Evolutionary conservation across 305 asterid species (phyloP).

Genomic region (Salvia sclarea): DNA sequence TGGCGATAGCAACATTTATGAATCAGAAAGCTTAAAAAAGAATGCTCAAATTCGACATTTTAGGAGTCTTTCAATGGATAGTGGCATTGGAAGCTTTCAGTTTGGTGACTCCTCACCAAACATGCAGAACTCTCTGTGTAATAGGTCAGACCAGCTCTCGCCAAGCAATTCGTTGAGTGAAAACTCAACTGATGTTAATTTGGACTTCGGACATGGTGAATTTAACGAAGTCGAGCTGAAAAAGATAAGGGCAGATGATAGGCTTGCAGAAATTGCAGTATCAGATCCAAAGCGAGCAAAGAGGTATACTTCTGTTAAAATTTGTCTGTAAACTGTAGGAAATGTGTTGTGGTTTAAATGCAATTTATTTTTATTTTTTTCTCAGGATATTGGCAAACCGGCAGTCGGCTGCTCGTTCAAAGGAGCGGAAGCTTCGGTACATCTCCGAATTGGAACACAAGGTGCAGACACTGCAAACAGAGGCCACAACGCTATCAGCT

Average conservation of each 20-base stretch:
- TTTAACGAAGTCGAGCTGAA: slow-evolving; percentile 72
- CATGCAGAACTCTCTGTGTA: slow-evolving; percentile 36
- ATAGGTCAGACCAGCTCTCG: slow-evolving; percentile 48
- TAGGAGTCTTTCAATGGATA: slow-evolving; percentile 89
- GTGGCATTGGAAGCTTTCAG: slow-evolving; percentile 61
- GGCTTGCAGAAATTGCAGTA: slow-evolving; percentile 73
- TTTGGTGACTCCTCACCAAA: slow-evolving; percentile 56
- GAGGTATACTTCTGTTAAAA: slow-evolving; percentile 44
- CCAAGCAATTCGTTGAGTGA: slow-evolving; percentile 61
- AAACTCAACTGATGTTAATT: slow-evolving; percentile 39
- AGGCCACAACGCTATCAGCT: slow-evolving; percentile 70
- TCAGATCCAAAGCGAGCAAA: slow-evolving; percentile 86
- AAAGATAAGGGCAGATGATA: slow-evolving; percentile 80
- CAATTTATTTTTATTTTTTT: not conserved
- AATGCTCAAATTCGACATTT: slow-evolving; percentile 53
- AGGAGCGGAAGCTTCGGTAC: slow-evolving; percentile 85
- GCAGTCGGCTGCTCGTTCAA: slow-evolving; percentile 96
- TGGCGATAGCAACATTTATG: slow-evolving; percentile 39
- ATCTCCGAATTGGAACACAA: slow-evolving; percentile 91
- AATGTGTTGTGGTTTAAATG: not conserved
- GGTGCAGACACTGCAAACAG: slow-evolving; percentile 83
- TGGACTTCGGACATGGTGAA: slow-evolving; percentile 70
- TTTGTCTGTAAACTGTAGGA: not conserved
- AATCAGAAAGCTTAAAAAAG: slow-evolving; percentile 39
- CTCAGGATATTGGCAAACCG: slow-evolving; percentile 88